Evolutionary conservation across 2,329 filamentous ascomycete genomes (phyloP).

Genomic region (Fusarium falciforme): DNA sequence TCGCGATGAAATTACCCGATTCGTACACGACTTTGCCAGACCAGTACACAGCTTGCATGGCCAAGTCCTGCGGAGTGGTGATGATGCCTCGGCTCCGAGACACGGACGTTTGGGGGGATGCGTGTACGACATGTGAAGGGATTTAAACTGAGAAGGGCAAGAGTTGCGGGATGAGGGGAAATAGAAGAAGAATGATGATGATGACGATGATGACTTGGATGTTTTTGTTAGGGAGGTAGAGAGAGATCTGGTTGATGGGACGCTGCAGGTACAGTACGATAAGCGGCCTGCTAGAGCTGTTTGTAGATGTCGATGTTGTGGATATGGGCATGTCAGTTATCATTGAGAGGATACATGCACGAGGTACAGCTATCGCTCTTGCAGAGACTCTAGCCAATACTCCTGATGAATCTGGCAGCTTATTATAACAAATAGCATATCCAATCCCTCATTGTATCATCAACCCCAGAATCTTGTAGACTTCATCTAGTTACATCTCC

Average conservation of each 20-base stretch:
- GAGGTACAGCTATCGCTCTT: background rate
- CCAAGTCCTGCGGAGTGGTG: background rate
- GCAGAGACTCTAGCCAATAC: background rate
- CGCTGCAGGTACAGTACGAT: background rate
- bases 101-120: conserved; percentile 7
- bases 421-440: background rate
- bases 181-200: background rate
- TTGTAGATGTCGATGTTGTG: background rate
- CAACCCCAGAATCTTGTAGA: background rate
- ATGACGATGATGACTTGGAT: background rate
- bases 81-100: conserved; percentile 19
- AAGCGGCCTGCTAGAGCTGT: background rate
- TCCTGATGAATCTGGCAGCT: background rate
- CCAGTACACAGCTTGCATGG: background rate
- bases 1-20: background rate
- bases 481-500: background rate
- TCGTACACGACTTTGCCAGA: background rate
- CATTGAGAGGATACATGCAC: background rate
- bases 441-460: background rate
- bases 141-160: background rate
- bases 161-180: conserved; percentile 1
- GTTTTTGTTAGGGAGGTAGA: background rate
- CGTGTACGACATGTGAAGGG: conserved; percentile 8
- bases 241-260: background rate
- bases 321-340: background rate